Base-by-base conservation (phyloP, 2,329 filamentous ascomycete genomes). In the Helicocarpus griseus region DNA sequence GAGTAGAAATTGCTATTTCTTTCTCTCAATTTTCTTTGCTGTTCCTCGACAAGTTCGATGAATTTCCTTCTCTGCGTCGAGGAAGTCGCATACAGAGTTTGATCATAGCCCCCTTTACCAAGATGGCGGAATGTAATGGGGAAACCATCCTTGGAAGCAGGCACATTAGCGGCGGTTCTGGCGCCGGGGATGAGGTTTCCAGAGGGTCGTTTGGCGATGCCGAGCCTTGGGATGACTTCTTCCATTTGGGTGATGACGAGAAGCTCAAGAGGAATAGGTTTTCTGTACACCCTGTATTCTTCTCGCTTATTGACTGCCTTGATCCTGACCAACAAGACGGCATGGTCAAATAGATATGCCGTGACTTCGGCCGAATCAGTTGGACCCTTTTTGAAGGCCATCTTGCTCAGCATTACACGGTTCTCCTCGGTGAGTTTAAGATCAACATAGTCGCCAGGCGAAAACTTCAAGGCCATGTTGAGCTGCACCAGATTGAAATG, bases 231-330 rank as follows among this genome's bases (percentile, higher is more conserved):
- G 39, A 95, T 87, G 28, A 97, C 84, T 65, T 96, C 89, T 49
- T 97, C 91, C 91, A 98, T 97, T 65, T 97, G 91, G 49, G 86
- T 85, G 59, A 98, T 97, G 22, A 93, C 84, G 14, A 98, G 77
- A 5, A 98, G 77, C 66, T 98, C 93, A 29, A 98, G 74, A 13
- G 93, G 93, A 58, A 98, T 98, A 0, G 93, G 93, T 73, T 90
- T 88, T 62, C 89, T 82, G 69, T 97, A 97, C 0, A 95, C 93
- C 65, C 94, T 93, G 55, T 94, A 85, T 65, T 97, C 91, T 67
- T 98, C 93, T 40, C 81, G 81, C 73, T 97, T 97, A 67, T 93
- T 95, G 53, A 87, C 86, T 54, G 86, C 85, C 73, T 97, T 98
- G 57, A 90, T 85, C 49, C 90, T 81, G 57, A 96, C 93, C 38